phyloP scores from a whole-genome alignment of 352 stramenopile species.

The Pythium dissotocum region DNA sequence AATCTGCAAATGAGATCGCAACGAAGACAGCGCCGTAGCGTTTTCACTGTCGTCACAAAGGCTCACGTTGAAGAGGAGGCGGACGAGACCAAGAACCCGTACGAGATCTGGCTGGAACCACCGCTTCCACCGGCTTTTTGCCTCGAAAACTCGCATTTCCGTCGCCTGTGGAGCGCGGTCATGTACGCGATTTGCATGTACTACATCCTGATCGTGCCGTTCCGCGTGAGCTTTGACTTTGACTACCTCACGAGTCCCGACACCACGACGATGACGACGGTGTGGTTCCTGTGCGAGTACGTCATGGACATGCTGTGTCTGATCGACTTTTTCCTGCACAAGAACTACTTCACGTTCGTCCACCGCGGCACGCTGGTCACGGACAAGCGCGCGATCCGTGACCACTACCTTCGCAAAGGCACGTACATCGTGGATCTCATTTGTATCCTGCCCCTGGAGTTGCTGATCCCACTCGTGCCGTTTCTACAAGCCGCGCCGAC shows the following conservation, averaged over 20 bases:
- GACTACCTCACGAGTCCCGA: conserved; percentile 24
- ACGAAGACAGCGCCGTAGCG: conserved; percentile 11
- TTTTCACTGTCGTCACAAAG: conserved; percentile 5
- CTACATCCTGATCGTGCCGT: conserved; percentile 38
- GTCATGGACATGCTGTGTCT: conserved; percentile 41
- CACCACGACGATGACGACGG: conserved; percentile 5
- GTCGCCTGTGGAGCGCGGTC: conserved; percentile 29
- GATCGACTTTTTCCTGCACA: conserved; percentile 59
- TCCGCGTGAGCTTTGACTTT: conserved; percentile 36
- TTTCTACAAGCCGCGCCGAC: conserved; percentile 2
- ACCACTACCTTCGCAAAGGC: conserved; percentile 46
- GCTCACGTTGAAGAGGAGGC: conserved; percentile 1
- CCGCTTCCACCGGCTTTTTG: conserved; percentile 29
- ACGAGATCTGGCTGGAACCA: conserved; percentile 36
- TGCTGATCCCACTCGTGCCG: conserved; percentile 23
- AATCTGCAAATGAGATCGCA: conserved; percentile 16
- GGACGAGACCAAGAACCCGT: conserved; percentile 17
- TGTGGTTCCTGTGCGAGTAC: conserved; percentile 47
- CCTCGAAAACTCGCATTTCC: conserved; percentile 34
- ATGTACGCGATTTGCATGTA: conserved; percentile 41
- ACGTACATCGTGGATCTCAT: conserved; percentile 54
- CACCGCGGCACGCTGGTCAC: conserved; percentile 43
- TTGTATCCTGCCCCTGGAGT: conserved; percentile 45
- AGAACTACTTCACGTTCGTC: conserved; percentile 59
- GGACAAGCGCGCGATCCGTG: conserved; percentile 35